These are phyloP conservation scores for Colletotrichum truncatum DNA, from an alignment of 2,329 filamentous ascomycete genomes.

Conservation along the genomic window DNA sequence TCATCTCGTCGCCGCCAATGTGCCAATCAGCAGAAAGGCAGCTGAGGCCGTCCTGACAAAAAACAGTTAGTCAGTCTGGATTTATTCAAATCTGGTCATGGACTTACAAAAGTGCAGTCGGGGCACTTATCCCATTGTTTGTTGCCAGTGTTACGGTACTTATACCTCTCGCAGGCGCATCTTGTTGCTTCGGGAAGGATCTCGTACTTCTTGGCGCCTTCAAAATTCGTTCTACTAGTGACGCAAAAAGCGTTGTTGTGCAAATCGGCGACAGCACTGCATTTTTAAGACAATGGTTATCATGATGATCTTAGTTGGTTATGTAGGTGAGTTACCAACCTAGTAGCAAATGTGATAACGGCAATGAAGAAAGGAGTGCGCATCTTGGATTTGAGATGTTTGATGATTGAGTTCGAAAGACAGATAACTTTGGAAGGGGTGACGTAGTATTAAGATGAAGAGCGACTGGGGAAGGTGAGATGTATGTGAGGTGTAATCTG, in stretches of 20 bases:
- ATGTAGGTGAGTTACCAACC: background rate
- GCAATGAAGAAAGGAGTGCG: background rate
- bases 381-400: background rate
- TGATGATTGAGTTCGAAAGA: background rate
- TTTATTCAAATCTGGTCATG: fast-evolving
- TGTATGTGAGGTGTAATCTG: background rate
- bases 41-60: background rate
- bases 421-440: background rate
- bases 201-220: constrained; percentile 23
- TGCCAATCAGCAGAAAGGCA: constrained; percentile 26
- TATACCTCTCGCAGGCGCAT: constrained; percentile 31
- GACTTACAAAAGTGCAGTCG: constrained; percentile 24
- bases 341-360: background rate
- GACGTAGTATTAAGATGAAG: background rate
- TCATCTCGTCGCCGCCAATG: constrained; percentile 30
- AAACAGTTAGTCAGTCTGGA: fast-evolving
- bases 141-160: constrained; percentile 29
- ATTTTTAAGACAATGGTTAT: background rate
- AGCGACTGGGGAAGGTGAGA: background rate
- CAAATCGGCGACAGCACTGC: background rate
- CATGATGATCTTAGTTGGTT: no score
- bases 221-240: background rate
- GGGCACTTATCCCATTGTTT: constrained; percentile 33
- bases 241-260: constrained; percentile 10
- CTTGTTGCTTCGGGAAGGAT: constrained; percentile 23